phyloP scores from a whole-genome alignment of 2,329 filamentous ascomycete genomes.

The Blastomyces parvus region DNA sequence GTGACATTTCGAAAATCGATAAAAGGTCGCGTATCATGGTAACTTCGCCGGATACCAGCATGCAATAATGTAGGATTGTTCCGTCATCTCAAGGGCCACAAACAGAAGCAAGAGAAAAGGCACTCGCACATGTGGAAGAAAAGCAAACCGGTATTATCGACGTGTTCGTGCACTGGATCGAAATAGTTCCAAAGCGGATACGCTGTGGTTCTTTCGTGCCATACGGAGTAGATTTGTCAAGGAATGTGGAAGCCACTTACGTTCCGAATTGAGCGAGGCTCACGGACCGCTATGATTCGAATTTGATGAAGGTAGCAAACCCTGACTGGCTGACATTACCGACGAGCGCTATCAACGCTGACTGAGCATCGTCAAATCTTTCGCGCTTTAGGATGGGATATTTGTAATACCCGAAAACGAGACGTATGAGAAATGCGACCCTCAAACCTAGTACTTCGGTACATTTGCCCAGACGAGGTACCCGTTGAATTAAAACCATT shows the following conservation, averaged over 20 bases:
- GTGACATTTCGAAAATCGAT: background rate
- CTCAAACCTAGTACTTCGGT: background rate
- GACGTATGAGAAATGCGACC: background rate
- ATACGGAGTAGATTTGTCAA: background rate
- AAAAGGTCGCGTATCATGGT: background rate
- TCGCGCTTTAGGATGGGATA: background rate
- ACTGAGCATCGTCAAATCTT: background rate
- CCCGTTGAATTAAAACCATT: too few relatives aligned
- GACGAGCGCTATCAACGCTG: background rate
- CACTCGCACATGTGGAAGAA: background rate
- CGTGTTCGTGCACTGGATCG: background rate
- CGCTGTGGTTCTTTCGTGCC: background rate
- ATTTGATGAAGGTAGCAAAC: background rate
- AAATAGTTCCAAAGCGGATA: background rate
- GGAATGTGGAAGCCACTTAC: background rate
- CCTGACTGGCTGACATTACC: background rate
- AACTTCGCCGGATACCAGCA: background rate
- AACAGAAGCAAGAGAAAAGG: background rate
- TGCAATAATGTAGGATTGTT: background rate
- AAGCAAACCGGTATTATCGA: background rate
- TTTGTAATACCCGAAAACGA: background rate
- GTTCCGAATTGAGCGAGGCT: background rate
- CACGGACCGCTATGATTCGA: background rate
- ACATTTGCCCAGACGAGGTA: background rate
- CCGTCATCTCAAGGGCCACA: background rate